A percentile compares a stretch with the other conserved stretches of the same genome.
These are phyloP conservation scores for Gynandropsis gynandra DNA, from an alignment of 345 rosid genomes.

Conservation along the genomic window DNA sequence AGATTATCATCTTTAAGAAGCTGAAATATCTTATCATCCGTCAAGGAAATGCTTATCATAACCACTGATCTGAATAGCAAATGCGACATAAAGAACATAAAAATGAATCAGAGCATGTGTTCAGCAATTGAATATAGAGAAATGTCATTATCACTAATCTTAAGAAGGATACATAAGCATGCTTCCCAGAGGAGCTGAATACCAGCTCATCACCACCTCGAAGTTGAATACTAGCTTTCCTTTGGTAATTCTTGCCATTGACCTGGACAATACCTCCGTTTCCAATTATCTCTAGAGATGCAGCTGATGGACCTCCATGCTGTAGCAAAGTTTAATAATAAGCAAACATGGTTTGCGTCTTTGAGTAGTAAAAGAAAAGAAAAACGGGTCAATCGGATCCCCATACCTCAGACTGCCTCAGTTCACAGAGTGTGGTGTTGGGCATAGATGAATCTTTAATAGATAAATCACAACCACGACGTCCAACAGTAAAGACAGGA, in stretches of 20 bases:
- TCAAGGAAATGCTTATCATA: slow-evolving; percentile 38
- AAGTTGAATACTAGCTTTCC: slow-evolving; percentile 39
- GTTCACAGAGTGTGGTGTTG: slow-evolving; percentile 53
- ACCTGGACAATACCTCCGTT: slow-evolving; percentile 80
- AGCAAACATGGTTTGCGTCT: slow-evolving; percentile 8
- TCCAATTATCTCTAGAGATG: slow-evolving; percentile 65
- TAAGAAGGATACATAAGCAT: slow-evolving; percentile 91
- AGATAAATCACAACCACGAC: slow-evolving; percentile 60
- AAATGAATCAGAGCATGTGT: slow-evolving; percentile 8
- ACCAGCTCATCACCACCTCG: slow-evolving; percentile 91
- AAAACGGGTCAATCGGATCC: background rate
- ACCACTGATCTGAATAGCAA: slow-evolving; percentile 5
- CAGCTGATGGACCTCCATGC: slow-evolving; percentile 60
- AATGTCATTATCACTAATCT: slow-evolving; percentile 1
- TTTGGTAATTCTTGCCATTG: slow-evolving; percentile 56
- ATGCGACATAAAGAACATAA: slow-evolving; percentile 1
- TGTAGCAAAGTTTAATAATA: slow-evolving; percentile 32
- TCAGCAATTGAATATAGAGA: background rate
- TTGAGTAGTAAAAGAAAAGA: slow-evolving; percentile 9
- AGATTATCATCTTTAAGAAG: slow-evolving; percentile 57
- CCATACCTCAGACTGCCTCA: slow-evolving; percentile 72
- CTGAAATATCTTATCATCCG: slow-evolving; percentile 64
- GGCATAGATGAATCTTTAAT: slow-evolving; percentile 56
- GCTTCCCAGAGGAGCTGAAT: slow-evolving; percentile 59
- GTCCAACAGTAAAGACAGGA: slow-evolving; percentile 68